A percentile compares a stretch with the other conserved stretches of the same genome.
These are phyloP conservation scores for Ephemerocybe angulata DNA, from an alignment of 768 basidiomycete species.

Conservation along the genomic window DNA sequence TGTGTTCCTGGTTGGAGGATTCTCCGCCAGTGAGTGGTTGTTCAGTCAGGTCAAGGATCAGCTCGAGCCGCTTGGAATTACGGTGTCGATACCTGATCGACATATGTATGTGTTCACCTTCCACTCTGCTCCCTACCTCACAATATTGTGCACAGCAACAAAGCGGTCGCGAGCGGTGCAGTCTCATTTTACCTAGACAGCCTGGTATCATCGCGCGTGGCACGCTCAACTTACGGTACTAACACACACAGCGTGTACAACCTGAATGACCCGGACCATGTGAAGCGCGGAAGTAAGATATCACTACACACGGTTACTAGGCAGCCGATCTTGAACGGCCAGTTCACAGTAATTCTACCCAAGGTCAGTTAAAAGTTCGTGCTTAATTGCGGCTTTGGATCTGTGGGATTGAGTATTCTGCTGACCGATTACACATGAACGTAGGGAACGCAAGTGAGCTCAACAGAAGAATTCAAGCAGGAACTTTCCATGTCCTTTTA, in stretches of 20 bases:
- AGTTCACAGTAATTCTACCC: neutral
- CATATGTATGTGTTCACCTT: conserved; percentile 35
- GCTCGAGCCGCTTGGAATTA: conserved; percentile 30
- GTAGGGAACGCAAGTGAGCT: neutral
- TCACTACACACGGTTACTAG: neutral
- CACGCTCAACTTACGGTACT: conserved; percentile 10
- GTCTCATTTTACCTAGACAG: conserved; percentile 14
- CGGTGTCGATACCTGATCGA: conserved; percentile 42
- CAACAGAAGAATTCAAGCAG: neutral
- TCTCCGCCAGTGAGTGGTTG: conserved; percentile 51
- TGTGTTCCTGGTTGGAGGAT: conserved; percentile 48
- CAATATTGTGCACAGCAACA: conserved; percentile 15
- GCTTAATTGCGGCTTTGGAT: too few relatives aligned
- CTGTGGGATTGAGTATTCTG: neutral
- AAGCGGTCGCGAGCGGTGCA: conserved; percentile 23
- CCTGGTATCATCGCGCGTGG: neutral
- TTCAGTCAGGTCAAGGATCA: conserved; percentile 33
- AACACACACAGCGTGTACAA: neutral
- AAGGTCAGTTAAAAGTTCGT: neutral
- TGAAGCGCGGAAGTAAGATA: neutral
- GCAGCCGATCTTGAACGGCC: neutral
- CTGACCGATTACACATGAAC: neutral
- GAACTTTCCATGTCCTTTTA: neutral
- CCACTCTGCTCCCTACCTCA: neutral
- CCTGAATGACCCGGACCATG: conserved; percentile 7